Percentiles rank a stretch among this genome's conserved stretches.
Conservation (phyloP, 768 basidiomycete genomes). For the Lentinula boryana region DNA sequence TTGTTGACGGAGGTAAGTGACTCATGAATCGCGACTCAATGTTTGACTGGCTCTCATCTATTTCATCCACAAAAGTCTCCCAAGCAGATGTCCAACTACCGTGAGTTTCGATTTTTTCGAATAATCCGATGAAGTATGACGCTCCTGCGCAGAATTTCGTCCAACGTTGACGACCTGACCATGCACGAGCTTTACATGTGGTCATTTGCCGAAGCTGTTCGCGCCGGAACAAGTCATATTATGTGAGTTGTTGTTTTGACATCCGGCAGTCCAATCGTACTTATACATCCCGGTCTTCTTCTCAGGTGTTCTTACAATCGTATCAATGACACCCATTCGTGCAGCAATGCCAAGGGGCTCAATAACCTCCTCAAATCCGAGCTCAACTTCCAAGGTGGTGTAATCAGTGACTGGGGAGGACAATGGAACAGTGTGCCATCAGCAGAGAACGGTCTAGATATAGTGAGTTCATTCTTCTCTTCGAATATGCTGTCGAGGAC, state of each 20-base stretch:
- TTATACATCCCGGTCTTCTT: neutral
- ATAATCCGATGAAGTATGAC: too few relatives aligned
- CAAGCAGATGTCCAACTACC: neutral
- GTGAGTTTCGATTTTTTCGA: neutral
- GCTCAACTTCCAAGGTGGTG: constrained; percentile 40
- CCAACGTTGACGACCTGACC: constrained; percentile 37
- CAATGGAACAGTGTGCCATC: constrained; percentile 3
- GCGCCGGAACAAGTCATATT: constrained; percentile 24
- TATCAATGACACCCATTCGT: constrained; percentile 40
- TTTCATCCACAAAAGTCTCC: neutral
- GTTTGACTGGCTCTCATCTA: neutral
- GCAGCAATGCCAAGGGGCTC: constrained; percentile 34
- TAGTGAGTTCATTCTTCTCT: neutral
- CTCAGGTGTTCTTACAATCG: constrained; percentile 18
- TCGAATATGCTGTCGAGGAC: neutral
- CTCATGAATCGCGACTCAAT: neutral
- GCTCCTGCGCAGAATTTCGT: constrained; percentile 11
- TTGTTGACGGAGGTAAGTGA: neutral
- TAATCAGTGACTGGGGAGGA: constrained; percentile 38
- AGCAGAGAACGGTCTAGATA: constrained; percentile 13
- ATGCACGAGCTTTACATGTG: constrained; percentile 25
- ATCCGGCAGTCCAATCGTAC: too few relatives aligned
- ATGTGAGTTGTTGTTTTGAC: constrained; percentile 14
- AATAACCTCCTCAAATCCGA: constrained; percentile 42
- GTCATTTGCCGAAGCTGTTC: constrained; percentile 22